These are phyloP conservation scores for Cystobasidium slooffiae DNA, from an alignment of 1,284 basidiomycete species.

Conservation along the genomic window DNA sequence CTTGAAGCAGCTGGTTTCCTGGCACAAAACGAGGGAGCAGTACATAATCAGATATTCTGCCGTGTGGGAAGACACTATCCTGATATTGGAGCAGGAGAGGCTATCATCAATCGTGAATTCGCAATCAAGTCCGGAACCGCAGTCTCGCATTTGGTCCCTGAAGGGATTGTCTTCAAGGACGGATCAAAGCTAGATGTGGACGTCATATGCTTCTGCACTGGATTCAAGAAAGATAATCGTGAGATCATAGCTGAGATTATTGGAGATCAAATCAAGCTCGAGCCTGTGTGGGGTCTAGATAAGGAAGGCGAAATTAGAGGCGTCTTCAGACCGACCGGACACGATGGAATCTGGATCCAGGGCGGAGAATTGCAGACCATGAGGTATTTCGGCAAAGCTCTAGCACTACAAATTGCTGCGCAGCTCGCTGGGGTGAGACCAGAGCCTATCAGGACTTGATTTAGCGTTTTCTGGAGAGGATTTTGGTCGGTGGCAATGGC, in stretches of 20 bases:
- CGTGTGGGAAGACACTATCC: conserved; percentile 28
- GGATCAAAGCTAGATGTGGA: conserved; percentile 23
- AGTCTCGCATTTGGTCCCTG: conserved; percentile 5
- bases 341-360: conserved; percentile 28
- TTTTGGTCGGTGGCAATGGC: not conserved
- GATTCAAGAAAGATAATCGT: conserved; percentile 28
- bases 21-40: conserved; percentile 13
- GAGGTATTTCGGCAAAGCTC: conserved; percentile 13
- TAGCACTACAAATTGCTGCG: conserved; percentile 32
- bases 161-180: conserved; percentile 21
- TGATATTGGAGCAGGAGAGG: conserved; percentile 33
- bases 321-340: conserved; percentile 23
- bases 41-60: conserved; percentile 38
- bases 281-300: conserved; percentile 31
- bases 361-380: conserved; percentile 39
- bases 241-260: conserved; percentile 2
- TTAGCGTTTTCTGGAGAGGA: not conserved
- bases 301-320: conserved; percentile 38
- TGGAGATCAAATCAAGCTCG: conserved; percentile 17
- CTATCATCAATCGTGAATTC: conserved; percentile 34
- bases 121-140: conserved; percentile 22
- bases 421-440: conserved; percentile 30
- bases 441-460: conserved; percentile 12
- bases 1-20: conserved; percentile 35
- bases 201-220: conserved; percentile 30